Percentiles rank a stretch among this genome's conserved stretches.
Evolutionary conservation across 2,329 filamentous ascomycete genomes (phyloP).

Genomic region (Diaporthe citrichinensis): DNA sequence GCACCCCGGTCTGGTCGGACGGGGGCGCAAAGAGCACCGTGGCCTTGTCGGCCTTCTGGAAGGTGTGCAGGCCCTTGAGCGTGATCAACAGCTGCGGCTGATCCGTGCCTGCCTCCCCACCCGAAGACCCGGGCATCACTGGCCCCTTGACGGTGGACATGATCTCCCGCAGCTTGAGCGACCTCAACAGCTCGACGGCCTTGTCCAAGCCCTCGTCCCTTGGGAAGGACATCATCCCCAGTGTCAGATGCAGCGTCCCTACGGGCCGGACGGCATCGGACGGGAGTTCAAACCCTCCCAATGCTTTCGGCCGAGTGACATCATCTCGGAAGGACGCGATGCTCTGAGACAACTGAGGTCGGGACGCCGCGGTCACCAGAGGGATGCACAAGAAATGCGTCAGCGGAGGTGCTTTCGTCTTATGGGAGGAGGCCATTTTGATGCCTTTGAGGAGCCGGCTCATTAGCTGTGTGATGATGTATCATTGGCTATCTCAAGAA

Average conservation of each 20-base stretch:
- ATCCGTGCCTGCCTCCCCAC: slow-evolving; percentile 20
- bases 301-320: slow-evolving; percentile 56
- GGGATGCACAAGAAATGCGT: slow-evolving; percentile 86
- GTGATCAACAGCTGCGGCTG: slow-evolving; percentile 57
- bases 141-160: slow-evolving; percentile 49
- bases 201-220: slow-evolving; percentile 59
- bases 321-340: slow-evolving; percentile 74
- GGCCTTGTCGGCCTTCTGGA: slow-evolving; percentile 69
- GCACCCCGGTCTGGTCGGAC: slow-evolving; percentile 62
- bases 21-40: slow-evolving; percentile 78
- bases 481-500: neutral
- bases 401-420: slow-evolving; percentile 56
- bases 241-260: slow-evolving; percentile 86
- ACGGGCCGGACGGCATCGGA: slow-evolving; percentile 79
- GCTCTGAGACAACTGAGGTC: slow-evolving; percentile 74
- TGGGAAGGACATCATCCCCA: slow-evolving; percentile 86
- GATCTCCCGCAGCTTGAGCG: slow-evolving; percentile 56
- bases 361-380: slow-evolving; percentile 72
- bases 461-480: slow-evolving; percentile 15
- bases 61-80: slow-evolving; percentile 70
- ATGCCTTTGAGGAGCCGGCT: slow-evolving; percentile 27
- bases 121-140: slow-evolving; percentile 34
- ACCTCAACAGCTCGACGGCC: slow-evolving; percentile 57
- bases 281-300: slow-evolving; percentile 67
- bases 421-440: slow-evolving; percentile 53